Conservation (phyloP, 108 stramenopile genomes). For the Cylindrotheca fusiformis region DNA sequence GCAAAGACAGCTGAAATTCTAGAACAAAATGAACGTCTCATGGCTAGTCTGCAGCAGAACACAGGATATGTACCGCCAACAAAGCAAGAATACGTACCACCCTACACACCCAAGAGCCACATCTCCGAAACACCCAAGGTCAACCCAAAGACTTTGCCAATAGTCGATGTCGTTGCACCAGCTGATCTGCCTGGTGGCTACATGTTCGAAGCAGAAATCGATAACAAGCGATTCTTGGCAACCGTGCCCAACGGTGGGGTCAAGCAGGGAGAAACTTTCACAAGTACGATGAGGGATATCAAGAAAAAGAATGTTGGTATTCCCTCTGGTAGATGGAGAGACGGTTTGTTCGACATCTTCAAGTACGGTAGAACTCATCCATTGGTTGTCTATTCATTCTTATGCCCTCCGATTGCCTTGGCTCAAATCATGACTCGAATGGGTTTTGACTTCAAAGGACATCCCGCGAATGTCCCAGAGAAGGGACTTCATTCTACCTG, state of each 20-base stretch:
- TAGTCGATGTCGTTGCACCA: constrained; percentile 74
- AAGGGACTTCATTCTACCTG: constrained; percentile 40
- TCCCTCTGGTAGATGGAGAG: constrained; percentile 61
- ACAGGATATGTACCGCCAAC: constrained; percentile 8
- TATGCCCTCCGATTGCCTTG: constrained; percentile 68
- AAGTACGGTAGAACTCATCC: constrained; percentile 61
- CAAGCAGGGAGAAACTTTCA: constrained; percentile 65
- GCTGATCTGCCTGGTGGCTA: constrained; percentile 80
- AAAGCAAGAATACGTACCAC: background rate
- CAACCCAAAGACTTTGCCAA: constrained; percentile 13
- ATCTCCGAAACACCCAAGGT: constrained; percentile 1
- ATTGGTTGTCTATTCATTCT: constrained; percentile 49
- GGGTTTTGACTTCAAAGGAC: constrained; percentile 65
- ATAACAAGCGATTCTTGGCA: constrained; percentile 48
- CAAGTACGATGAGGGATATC: constrained; percentile 57
- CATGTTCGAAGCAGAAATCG: constrained; percentile 77
- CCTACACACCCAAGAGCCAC: background rate
- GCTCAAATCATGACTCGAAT: constrained; percentile 73
- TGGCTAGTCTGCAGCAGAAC: constrained; percentile 9
- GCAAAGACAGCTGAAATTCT: background rate
- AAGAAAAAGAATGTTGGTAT: constrained; percentile 49
- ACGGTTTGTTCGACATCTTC: constrained; percentile 42
- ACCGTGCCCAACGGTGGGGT: constrained; percentile 81
- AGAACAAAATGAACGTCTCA: background rate
- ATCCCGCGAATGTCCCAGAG: constrained; percentile 30